A percentile compares a stretch with the other conserved stretches of the same genome.
phyloP scores from a whole-genome alignment of 164 flowering plant genomes.

The Magnolia officinalis region DNA sequence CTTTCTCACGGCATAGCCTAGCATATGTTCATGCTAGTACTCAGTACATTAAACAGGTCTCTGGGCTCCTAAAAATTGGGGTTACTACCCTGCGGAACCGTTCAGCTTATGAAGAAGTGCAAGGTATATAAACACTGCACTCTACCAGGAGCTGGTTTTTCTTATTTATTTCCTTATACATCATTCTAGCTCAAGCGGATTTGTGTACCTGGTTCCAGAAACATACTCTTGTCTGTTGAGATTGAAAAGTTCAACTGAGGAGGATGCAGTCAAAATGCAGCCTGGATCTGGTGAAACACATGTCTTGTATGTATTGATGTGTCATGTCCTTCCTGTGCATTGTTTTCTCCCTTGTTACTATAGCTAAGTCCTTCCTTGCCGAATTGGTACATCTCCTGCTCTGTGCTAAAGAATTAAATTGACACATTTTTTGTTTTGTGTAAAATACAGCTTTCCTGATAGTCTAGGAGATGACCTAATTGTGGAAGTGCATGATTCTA shows the following conservation, averaged over 20 bases:
- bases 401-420: neutral
- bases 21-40: conserved; percentile 80
- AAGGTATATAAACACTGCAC: conserved; percentile 48
- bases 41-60: conserved; percentile 78
- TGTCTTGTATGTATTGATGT: conserved; percentile 65
- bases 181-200: neutral
- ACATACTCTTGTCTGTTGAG: conserved; percentile 64
- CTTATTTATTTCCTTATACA: neutral
- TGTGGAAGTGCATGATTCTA: conserved; percentile 78
- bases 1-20: conserved; percentile 70
- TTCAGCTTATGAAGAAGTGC: conserved; percentile 67
- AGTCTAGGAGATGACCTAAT: conserved; percentile 83
- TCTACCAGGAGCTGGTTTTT: neutral
- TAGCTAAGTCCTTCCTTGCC: neutral
- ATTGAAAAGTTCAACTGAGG: conserved; percentile 76
- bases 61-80: conserved; percentile 74
- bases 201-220: conserved; percentile 40
- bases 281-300: conserved; percentile 92
- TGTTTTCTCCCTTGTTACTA: conserved; percentile 3
- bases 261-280: conserved; percentile 70
- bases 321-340: neutral
- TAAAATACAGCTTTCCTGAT: conserved; percentile 76
- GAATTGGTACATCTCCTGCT: no score
- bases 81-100: conserved; percentile 67
- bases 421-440: neutral